Evolutionary conservation across 805 yeast genomes (phyloP).

Genomic region (Saccharomyces jurei): DNA sequence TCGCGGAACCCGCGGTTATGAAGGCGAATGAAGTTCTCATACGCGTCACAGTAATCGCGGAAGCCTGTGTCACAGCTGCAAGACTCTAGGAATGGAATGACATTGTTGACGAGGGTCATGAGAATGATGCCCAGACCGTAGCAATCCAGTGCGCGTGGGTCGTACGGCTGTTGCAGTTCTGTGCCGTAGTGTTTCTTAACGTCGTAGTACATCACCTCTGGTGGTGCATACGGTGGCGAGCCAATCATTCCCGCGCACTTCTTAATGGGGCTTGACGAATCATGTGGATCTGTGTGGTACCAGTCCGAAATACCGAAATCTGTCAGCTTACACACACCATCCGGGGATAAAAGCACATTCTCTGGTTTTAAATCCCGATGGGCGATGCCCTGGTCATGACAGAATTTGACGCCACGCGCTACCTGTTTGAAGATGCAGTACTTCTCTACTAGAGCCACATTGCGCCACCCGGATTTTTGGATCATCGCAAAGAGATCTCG

Average conservation of each 20-base stretch:
- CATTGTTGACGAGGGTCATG: slow-evolving; percentile 49
- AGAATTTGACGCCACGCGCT: slow-evolving; percentile 48
- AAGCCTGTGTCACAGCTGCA: slow-evolving; percentile 39
- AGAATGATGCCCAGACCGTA: slow-evolving; percentile 69
- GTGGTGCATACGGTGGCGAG: slow-evolving; percentile 75
- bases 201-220: slow-evolving; percentile 54
- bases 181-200: slow-evolving; percentile 28
- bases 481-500: slow-evolving; percentile 57
- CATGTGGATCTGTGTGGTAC: slow-evolving; percentile 47
- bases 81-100: slow-evolving; percentile 54
- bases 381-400: slow-evolving; percentile 60
- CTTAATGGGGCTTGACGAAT: slow-evolving; percentile 36
- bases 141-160: slow-evolving; percentile 61
- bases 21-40: slow-evolving; percentile 31
- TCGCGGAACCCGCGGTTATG: slow-evolving; percentile 43
- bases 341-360: slow-evolving; percentile 49
- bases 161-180: slow-evolving; percentile 35
- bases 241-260: slow-evolving; percentile 49
- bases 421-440: slow-evolving; percentile 65
- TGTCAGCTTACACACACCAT: slow-evolving; percentile 59
- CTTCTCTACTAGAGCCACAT: slow-evolving; percentile 42
- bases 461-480: slow-evolving; percentile 52
- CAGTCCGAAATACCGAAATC: slow-evolving; percentile 72
- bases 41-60: slow-evolving; percentile 48
- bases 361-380: slow-evolving; percentile 75